Percentiles rank a stretch among this genome's conserved stretches.
Evolutionary conservation across 352 stramenopile genomes (phyloP).

Genomic region (Phytophthora nicotianae): DNA sequence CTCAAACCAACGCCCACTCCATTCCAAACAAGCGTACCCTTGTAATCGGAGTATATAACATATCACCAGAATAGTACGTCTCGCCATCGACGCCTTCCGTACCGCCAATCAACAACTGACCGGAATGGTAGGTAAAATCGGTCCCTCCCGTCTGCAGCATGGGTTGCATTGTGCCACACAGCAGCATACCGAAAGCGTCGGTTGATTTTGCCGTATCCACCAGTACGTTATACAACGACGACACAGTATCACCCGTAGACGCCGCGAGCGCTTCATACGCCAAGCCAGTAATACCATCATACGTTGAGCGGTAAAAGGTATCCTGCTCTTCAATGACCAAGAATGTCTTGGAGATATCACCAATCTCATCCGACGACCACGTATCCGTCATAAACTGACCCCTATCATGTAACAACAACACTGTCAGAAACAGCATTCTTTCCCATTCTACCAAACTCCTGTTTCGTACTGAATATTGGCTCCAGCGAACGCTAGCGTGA

Average conservation of each 20-base stretch:
- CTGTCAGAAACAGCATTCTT: constrained; percentile 12
- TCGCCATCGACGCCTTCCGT: constrained; percentile 59
- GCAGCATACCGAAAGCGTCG: constrained; percentile 76
- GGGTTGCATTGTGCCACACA: constrained; percentile 83
- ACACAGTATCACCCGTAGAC: constrained; percentile 41
- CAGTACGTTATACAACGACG: constrained; percentile 66
- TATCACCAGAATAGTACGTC: constrained; percentile 63
- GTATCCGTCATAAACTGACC: constrained; percentile 75
- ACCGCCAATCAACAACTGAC: constrained; percentile 70
- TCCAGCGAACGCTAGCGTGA: constrained; percentile 62
- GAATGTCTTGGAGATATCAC: constrained; percentile 66
- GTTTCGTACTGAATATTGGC: constrained; percentile 64
- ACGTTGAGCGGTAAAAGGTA: constrained; percentile 75
- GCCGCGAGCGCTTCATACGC: constrained; percentile 64
- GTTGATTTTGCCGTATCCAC: constrained; percentile 42
- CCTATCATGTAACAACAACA: constrained; percentile 28
- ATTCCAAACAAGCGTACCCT: constrained; percentile 31
- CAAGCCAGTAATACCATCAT: constrained; percentile 81
- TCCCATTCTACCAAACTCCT: neutral
- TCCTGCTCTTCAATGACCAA: constrained; percentile 76
- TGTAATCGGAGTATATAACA: constrained; percentile 82
- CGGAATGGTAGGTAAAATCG: constrained; percentile 61
- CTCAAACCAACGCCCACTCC: neutral
- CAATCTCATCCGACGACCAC: constrained; percentile 64
- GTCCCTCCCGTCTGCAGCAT: constrained; percentile 44